Conservation (phyloP, 106 monocot genomes). For the Posidonia australis region DNA sequence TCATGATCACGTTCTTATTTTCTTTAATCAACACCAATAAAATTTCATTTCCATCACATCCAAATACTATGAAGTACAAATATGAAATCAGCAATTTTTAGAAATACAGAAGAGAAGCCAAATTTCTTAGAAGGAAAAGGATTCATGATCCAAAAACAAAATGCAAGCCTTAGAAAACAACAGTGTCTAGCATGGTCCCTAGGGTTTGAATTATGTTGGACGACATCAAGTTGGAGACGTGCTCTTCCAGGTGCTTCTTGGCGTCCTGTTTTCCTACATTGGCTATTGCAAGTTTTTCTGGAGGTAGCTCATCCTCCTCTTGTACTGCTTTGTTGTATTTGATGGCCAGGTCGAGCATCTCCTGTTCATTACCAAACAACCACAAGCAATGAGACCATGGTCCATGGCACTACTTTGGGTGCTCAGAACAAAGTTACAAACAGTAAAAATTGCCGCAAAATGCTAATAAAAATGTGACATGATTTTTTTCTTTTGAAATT, state of each 20-base stretch:
- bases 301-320: constrained; percentile 25
- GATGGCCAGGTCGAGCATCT: constrained; percentile 27
- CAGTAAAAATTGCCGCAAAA: too few relatives aligned
- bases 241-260: constrained; percentile 30
- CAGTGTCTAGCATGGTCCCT: constrained; percentile 32
- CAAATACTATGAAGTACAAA: too few relatives aligned
- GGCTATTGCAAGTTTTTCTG: constrained; percentile 31
- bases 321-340: constrained; percentile 36
- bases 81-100: too few relatives aligned
- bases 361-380: constrained; percentile 8
- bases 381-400: neutral
- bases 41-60: too few relatives aligned
- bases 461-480: too few relatives aligned
- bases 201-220: constrained; percentile 31
- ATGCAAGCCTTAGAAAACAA: constrained; percentile 14
- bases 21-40: too few relatives aligned
- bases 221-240: constrained; percentile 28
- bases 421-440: neutral
- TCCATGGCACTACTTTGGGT: too few relatives aligned
- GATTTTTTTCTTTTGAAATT: neutral
- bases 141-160: neutral
- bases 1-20: too few relatives aligned
- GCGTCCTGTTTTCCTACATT: constrained; percentile 29
- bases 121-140: neutral
- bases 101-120: too few relatives aligned